These are phyloP conservation scores for Hygrophoropsis aurantiaca DNA, from an alignment of 768 basidiomycete genomes.

Conservation along the genomic window DNA sequence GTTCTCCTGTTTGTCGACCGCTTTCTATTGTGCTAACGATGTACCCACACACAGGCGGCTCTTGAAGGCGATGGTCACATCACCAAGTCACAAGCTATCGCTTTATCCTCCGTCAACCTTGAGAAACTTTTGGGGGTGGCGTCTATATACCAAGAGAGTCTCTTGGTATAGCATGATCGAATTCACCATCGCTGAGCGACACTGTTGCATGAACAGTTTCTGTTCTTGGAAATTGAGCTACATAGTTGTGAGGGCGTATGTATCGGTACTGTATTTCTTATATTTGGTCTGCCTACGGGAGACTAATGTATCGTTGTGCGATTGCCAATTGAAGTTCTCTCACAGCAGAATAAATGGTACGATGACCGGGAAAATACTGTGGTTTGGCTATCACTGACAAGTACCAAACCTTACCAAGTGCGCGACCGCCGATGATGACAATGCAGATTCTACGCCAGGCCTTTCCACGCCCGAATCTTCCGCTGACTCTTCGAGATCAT, in stretches of 20 bases:
- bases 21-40: not conserved
- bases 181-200: slow-evolving; percentile 14
- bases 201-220: too few species aligned
- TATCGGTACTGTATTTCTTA: too few species aligned
- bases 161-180: slow-evolving; percentile 1
- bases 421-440: slow-evolving; percentile 30
- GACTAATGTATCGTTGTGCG: too few species aligned
- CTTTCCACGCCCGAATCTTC: slow-evolving; percentile 40
- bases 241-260: too few species aligned
- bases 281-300: too few species aligned
- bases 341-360: too few species aligned
- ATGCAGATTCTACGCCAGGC: slow-evolving; percentile 38
- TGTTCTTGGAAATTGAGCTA: too few species aligned
- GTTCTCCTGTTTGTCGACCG: too few species aligned
- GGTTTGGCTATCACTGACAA: too few species aligned
- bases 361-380: slow-evolving; percentile 6
- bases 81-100: slow-evolving; percentile 36
- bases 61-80: slow-evolving; percentile 41
- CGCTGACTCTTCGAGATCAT: slow-evolving; percentile 25
- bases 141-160: too few species aligned
- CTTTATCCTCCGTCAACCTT: slow-evolving; percentile 41
- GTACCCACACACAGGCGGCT: slow-evolving; percentile 25
- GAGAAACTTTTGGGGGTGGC: slow-evolving; percentile 41
- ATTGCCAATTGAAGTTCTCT: too few species aligned
- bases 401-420: slow-evolving; percentile 11